Percentiles rank a stretch among this genome's conserved stretches.
Conservation (phyloP, 306 rosid species). For the Canavalia ensiformis region DNA sequence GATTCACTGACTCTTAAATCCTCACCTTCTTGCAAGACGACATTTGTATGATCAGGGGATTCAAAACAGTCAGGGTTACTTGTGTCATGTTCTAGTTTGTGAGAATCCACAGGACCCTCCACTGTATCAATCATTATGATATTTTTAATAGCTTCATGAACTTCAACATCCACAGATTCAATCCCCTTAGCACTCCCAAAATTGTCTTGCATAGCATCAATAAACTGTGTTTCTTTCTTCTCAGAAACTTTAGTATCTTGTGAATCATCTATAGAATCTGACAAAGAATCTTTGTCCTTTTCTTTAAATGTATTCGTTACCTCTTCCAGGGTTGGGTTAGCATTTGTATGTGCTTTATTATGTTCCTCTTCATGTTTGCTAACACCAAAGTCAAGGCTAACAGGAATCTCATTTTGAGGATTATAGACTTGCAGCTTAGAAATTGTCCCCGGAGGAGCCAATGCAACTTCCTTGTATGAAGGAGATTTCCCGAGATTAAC, state of each 20-base stretch:
- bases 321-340: conserved; percentile 48
- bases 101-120: conserved; percentile 52
- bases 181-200: conserved; percentile 55
- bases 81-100: conserved; percentile 50
- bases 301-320: conserved; percentile 49
- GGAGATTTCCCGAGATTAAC: conserved; percentile 85
- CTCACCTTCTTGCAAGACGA: conserved; percentile 58
- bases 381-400: conserved; percentile 49
- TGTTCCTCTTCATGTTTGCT: conserved; percentile 56
- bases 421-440: conserved; percentile 67
- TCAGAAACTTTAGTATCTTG: conserved; percentile 52
- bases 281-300: conserved; percentile 42
- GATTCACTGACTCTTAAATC: conserved; percentile 55
- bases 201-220: conserved; percentile 51
- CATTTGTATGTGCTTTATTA: conserved; percentile 54
- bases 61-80: conserved; percentile 57
- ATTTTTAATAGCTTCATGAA: conserved; percentile 53
- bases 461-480: conserved; percentile 91
- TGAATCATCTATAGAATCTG: conserved; percentile 50
- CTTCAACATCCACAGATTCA: conserved; percentile 54
- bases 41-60: conserved; percentile 50
- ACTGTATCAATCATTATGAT: conserved; percentile 48
- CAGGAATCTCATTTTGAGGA: conserved; percentile 56
- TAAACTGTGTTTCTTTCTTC: conserved; percentile 53
- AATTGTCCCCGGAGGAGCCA: conserved; percentile 90